These are phyloP conservation scores for Fragaria nilgerrensis DNA, from an alignment of 306 rosid species.

Conservation along the genomic window DNA sequence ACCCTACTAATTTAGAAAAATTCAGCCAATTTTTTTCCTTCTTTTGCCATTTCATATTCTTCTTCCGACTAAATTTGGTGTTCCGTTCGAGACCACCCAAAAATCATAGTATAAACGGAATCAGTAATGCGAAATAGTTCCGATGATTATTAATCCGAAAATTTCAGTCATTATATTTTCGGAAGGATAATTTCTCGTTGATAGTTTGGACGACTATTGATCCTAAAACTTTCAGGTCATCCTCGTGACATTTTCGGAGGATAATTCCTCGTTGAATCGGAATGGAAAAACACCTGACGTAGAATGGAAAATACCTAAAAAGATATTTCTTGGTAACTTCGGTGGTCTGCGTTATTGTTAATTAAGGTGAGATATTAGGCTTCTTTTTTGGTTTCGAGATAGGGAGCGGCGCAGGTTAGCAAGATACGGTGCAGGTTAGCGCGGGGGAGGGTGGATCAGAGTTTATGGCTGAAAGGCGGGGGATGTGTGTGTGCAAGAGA, in stretches of 20 bases:
- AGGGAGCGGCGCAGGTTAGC: slow-evolving; percentile 1
- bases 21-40: not conserved
- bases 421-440: not conserved
- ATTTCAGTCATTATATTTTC: too few relatives aligned
- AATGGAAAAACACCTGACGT: too few relatives aligned
- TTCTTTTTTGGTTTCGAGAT: not conserved
- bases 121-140: too few relatives aligned
- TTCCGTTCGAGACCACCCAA: too few relatives aligned
- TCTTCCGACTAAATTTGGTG: not conserved
- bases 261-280: too few relatives aligned
- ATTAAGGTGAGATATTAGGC: not conserved
- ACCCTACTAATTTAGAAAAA: not conserved
- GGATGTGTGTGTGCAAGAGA: not conserved
- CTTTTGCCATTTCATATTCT: not conserved
- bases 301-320: not conserved
- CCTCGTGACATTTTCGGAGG: too few relatives aligned
- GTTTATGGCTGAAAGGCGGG: slow-evolving; percentile 8
- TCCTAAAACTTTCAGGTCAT: too few relatives aligned
- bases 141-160: too few relatives aligned
- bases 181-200: too few relatives aligned
- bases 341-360: not conserved
- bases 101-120: too few relatives aligned
- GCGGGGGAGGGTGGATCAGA: not conserved
- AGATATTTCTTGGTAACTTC: not conserved
- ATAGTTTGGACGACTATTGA: too few relatives aligned